Evolutionary conservation across 164 flowering plant genomes (phyloP), one percentile per base, ranked within the genome.

Genomic region (Paratinospora sagittata): DNA sequence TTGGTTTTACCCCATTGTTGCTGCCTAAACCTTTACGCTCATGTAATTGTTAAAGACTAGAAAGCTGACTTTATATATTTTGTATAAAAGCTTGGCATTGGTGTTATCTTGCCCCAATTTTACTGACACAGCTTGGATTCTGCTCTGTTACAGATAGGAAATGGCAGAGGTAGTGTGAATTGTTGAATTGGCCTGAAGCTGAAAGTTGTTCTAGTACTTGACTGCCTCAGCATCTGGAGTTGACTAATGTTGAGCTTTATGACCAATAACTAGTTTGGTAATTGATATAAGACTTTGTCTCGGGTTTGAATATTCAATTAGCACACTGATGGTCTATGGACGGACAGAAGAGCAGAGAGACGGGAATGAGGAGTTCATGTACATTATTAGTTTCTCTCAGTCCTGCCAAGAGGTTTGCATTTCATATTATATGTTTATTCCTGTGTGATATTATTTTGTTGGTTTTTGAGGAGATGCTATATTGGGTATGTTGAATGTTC

Each of bases 111-210:
- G 61, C 14, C 11, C 27, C 24, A 12, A 58, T 6, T 57, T 66
- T 73, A 24, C 43, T 72, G 16, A 61, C 27, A 43, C 69, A 57
- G 47, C 2, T 68, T 67, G 33, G 36, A 67, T 49, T 36, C 13
- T n/a, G 17, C 47, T 13, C 70, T 52, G 14, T 52, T 52, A 16
- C 97, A 91, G 97, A 86, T 78, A 84, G 84, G 72, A 89, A 83
- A 78, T 88, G 97, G 93, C 89, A 74, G 72, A 84, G 93, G 78
- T 90, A 86, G 88, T 24, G 60, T 39, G 68, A 63, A 6, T 52
- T 23, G 26, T 68, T 62, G 65, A 73, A 41, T 58, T 61, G 71
- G 11, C 36, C 45, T 58, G 60, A 3, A 5, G 30, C 23, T 45
- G 41, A 4, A 37, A 34, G 52, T 23, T 68, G 67, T n/a, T 37